Percentiles rank a stretch among this genome's conserved stretches.
phyloP scores from a whole-genome alignment of 2,329 filamentous ascomycete genomes.

The Myotisia sp. region DNA sequence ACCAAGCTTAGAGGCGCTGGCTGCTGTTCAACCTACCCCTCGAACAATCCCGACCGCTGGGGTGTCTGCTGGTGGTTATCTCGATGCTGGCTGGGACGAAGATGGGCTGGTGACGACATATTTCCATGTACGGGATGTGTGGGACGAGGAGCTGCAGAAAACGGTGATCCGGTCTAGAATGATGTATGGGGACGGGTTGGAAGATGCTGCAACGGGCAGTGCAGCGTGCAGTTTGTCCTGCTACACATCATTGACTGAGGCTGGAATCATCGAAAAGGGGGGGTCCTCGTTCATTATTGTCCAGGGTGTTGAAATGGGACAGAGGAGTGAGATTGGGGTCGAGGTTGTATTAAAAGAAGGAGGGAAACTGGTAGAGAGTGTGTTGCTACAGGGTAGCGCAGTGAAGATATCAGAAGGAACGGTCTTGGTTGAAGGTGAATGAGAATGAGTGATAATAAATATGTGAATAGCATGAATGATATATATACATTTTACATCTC shows the following conservation, averaged over 20 bases:
- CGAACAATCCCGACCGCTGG: conserved; percentile 13
- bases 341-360: conserved; percentile 27
- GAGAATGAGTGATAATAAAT: not conserved
- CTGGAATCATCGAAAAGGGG: conserved; percentile 9
- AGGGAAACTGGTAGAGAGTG: conserved; percentile 11
- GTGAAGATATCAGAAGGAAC: conserved; percentile 12
- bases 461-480: too few relatives aligned
- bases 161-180: conserved; percentile 19
- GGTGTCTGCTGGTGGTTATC: conserved; percentile 12
- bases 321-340: conserved; percentile 36
- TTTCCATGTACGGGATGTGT: conserved; percentile 18
- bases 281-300: conserved; percentile 19
- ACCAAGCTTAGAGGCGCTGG: conserved; percentile 45
- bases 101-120: conserved; percentile 17
- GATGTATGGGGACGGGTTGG: conserved; percentile 20
- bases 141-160: conserved; percentile 14
- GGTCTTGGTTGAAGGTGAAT: conserved; percentile 9
- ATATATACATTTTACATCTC: too few relatives aligned
- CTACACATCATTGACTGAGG: conserved; percentile 30
- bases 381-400: conserved; percentile 12
- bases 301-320: conserved; percentile 40
- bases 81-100: conserved; percentile 17
- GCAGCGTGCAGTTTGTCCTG: conserved; percentile 34
- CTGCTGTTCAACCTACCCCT: conserved; percentile 18
- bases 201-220: conserved; percentile 40